Evolutionary conservation across 805 yeast species (phyloP).

Genomic region (Huiozyma naganishii): DNA sequence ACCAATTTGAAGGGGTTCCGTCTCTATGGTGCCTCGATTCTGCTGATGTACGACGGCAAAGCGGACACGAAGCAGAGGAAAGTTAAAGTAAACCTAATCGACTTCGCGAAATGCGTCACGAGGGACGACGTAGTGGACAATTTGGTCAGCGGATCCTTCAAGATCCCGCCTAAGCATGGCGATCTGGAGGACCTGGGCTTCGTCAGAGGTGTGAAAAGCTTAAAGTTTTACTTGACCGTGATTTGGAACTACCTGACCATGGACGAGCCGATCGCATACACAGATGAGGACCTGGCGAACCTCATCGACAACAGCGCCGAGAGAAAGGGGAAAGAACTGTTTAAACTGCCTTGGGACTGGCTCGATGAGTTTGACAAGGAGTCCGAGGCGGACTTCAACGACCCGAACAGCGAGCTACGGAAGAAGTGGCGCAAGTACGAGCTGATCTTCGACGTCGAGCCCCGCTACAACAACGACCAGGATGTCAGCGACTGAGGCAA

Average conservation of each 20-base stretch:
- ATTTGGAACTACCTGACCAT: constrained; percentile 51
- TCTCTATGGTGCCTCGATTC: constrained; percentile 80
- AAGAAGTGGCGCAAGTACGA: constrained; percentile 29
- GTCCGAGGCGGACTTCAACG: constrained; percentile 23
- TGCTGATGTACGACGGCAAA: constrained; percentile 79
- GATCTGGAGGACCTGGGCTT: constrained; percentile 67
- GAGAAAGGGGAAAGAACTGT: constrained; percentile 14
- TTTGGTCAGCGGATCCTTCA: constrained; percentile 27
- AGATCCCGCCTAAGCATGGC: constrained; percentile 65
- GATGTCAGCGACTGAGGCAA: constrained; percentile 23
- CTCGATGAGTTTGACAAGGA: constrained; percentile 30
- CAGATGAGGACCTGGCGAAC: constrained; percentile 14
- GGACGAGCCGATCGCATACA: constrained; percentile 19
- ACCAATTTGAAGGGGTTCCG: constrained; percentile 59
- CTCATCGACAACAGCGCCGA: constrained; percentile 2
- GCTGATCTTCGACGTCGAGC: constrained; percentile 26
- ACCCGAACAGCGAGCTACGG: constrained; percentile 22
- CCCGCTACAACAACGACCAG: constrained; percentile 22
- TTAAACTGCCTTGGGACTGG: constrained; percentile 28
- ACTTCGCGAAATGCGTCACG: constrained; percentile 88
- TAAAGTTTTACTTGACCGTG: constrained; percentile 52
- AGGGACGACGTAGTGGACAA: constrained; percentile 38
- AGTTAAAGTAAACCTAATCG: constrained; percentile 65
- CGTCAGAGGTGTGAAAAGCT: constrained; percentile 66
- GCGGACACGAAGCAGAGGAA: constrained; percentile 9